Base-by-base conservation (phyloP, 768 basidiomycete genomes). In the Crucibulum laeve region DNA sequence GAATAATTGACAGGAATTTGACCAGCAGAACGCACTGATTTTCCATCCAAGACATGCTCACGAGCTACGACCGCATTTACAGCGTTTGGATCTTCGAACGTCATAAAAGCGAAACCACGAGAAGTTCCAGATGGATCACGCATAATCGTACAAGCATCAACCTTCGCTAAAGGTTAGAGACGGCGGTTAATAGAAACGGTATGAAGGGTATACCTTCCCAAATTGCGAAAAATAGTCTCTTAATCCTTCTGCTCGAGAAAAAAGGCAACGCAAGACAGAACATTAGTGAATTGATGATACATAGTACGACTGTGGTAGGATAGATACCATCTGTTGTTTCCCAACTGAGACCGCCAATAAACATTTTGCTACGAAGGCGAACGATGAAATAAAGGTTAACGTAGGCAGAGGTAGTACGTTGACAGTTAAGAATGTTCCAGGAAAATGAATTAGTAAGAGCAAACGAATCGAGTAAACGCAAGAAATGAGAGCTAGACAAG, bases 261-360 rank as follows among this genome's bases (percentile, higher is more conserved):
- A 49, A 53, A 46, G 43, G 42, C 42, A 53, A 32, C 25, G 40
- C 43, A 28, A 45, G 43, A 39, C 40, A 45, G 49, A 46, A 40
- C 55, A 56, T 53, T 56, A 51, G 53, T 44, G 46, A 61, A 68
- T 69, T 65, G 69, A 67, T 58, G 57, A 56, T 55, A 65, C 52
- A 57, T 55, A 61, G 54, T 44, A 49, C 49, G 59, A 51, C 51
- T 50, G 51, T 52, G 52, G 49, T 53, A 54, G 60, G 57, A 52
- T 55, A 54, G 64, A 71, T 74, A 91, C 89, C 89, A 73, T 91
- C 89, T 68, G 84, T 87, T 59, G 89, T 91, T 60, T 90, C 87
- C 89, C 89, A 91, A 70, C 84, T 91, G 52, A 91, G 74, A 57
- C 89, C 89, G 54, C 89, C 89, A 63, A 91, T 82, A 71, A 91